Evolutionary conservation across 495 filamentous ascomycete species (phyloP).

Genomic region (Chaetomium cochliodes): DNA sequence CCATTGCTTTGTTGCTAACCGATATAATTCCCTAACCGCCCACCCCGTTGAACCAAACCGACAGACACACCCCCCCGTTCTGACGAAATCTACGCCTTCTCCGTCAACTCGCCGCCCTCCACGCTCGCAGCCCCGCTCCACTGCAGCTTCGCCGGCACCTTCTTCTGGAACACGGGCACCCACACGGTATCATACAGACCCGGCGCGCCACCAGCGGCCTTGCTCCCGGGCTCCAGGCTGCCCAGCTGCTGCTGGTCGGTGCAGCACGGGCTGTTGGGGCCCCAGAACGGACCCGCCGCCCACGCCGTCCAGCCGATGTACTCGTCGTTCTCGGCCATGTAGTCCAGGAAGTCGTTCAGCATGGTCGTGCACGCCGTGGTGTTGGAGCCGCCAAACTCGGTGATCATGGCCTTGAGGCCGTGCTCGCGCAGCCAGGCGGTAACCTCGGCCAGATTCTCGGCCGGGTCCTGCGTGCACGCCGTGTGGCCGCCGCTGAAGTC

Average conservation of each 20-base stretch:
- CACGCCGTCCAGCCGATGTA: constrained; percentile 57
- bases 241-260: constrained; percentile 45
- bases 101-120: constrained; percentile 33
- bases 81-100: constrained; percentile 6
- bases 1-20: too few species aligned
- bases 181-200: constrained; percentile 49
- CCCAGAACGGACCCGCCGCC: constrained; percentile 55
- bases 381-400: constrained; percentile 53
- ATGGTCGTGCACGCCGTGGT: constrained; percentile 48
- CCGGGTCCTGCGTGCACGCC: constrained; percentile 41
- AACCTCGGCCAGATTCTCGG: constrained; percentile 41
- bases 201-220: constrained; percentile 44
- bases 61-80: too few species aligned
- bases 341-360: constrained; percentile 47
- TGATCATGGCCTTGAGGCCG: constrained; percentile 53
- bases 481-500: constrained; percentile 49
- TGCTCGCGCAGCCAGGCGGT: constrained; percentile 52
- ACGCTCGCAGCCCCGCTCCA: constrained; percentile 41
- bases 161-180: constrained; percentile 45
- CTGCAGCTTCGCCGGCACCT: constrained; percentile 45
- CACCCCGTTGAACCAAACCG: too few species aligned
- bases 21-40: too few species aligned
- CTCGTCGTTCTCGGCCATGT: constrained; percentile 49
- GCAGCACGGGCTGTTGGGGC: constrained; percentile 48
- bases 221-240: constrained; percentile 49